Percentiles rank a stretch among this genome's conserved stretches.
Evolutionary conservation across 1,139 yeast genomes (phyloP).

Genomic region (Geotrichum siamense): DNA sequence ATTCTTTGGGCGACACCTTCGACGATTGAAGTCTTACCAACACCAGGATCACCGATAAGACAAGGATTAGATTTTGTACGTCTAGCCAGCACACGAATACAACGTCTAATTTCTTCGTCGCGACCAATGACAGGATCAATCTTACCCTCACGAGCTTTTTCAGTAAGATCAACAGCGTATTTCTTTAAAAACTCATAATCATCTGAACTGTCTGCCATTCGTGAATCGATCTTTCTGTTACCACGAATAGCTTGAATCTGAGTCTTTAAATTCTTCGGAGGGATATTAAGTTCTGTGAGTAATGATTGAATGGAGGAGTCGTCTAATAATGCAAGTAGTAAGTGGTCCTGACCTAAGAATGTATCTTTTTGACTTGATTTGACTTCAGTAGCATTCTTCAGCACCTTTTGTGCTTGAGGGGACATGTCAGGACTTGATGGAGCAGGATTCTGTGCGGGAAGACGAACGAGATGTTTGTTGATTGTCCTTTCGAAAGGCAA

Average conservation of each 20-base stretch:
- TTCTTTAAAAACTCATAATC: conserved; percentile 77
- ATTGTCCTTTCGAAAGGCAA: conserved; percentile 69
- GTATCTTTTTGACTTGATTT: conserved; percentile 85
- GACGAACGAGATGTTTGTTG: conserved; percentile 70
- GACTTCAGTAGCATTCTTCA: conserved; percentile 63
- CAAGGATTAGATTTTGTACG: conserved; percentile 96
- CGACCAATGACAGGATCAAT: conserved; percentile 98
- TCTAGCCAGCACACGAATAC: conserved; percentile 88
- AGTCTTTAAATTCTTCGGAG: conserved; percentile 62
- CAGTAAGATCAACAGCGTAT: conserved; percentile 90
- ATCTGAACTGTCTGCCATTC: conserved; percentile 87
- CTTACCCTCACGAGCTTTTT: conserved; percentile 86
- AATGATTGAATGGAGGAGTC: conserved; percentile 63
- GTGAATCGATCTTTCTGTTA: conserved; percentile 81
- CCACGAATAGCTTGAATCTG: conserved; percentile 88
- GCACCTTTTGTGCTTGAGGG: conserved; percentile 44
- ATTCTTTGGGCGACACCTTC: conserved; percentile 99
- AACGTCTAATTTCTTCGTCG: conserved; percentile 94
- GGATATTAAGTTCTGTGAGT: conserved; percentile 68
- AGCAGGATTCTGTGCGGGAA: conserved; percentile 85
- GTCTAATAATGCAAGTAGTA: conserved; percentile 75
- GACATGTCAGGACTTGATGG: conserved; percentile 68
- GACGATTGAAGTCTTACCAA: conserved; percentile 95
- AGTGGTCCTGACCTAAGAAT: conserved; percentile 90
- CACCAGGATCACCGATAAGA: conserved; percentile 98